Base-by-base conservation (phyloP, 306 rosid genomes). In the Castanospermum australe region DNA sequence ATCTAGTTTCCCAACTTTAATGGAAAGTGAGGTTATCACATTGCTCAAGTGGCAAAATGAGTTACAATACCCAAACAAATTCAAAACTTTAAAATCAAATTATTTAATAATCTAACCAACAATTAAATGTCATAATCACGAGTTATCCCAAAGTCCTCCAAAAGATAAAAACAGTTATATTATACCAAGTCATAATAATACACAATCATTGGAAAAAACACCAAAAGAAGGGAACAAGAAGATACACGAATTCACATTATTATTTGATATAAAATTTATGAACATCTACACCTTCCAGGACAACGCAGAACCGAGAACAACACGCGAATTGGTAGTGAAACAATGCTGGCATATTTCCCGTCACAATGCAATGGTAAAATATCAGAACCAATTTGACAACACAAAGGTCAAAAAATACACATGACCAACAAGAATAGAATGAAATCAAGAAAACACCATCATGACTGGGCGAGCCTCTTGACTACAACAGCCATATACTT, bases 401-500 rank as follows among this genome's bases (percentile, higher is more conserved):
- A 80, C 8, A 42, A 41, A 50, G 55, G 38, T 35, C 2, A 25
- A 60, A 71, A 47, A 54, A 66, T 54, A 73, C 62, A 60, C 20
- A 66, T 72, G 41, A 67, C 14, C 60, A 44, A 77, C 85, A 75
- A 68, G 83, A 71, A 76, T 81, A 44, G 66, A 86, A 81, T 82
- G 67, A 67, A 81, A 80, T 77, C 57, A 59, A 41, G 73, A 75
- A 86, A 75, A 35, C 54, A 57, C 8, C 60, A 59, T 87, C 87
- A 92, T 67, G 88, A 78, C 55, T 10, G 71, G 41, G 82, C 83
- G 60, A 95, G 94, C 84, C 89, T 87, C 90, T 90, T 93, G 83
- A 91, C 96, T 38, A 92, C 81, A 11, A 86, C 73, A 39, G 99
- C 98, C 99, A 93, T 95, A 79, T 93, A 90, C 82, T 90, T 93